Conservation (phyloP, 352 stramenopile species). For the Aphanomyces stellatus region DNA sequence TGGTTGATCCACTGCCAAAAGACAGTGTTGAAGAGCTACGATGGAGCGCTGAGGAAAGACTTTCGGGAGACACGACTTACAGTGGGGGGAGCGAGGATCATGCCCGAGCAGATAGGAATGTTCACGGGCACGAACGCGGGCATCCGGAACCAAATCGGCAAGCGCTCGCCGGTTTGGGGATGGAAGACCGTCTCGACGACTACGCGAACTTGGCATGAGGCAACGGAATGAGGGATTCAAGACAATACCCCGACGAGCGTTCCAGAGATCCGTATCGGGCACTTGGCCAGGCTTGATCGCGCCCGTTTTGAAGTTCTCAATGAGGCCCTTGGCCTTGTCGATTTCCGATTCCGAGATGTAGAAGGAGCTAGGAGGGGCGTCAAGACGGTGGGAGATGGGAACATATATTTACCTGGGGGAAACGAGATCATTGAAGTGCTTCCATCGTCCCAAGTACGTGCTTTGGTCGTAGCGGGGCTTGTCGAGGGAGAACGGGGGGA, state of each 20-base stretch:
- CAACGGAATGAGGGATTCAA: not conserved
- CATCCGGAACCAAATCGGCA: constrained; percentile 58
- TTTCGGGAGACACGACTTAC: constrained; percentile 25
- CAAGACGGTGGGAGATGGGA: not conserved
- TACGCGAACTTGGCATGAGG: constrained; percentile 20
- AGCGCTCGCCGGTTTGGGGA: constrained; percentile 69
- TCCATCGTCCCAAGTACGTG: constrained; percentile 77
- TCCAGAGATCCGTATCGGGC: constrained; percentile 67
- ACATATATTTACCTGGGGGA: constrained; percentile 42
- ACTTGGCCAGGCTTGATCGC: constrained; percentile 33
- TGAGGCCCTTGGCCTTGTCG: constrained; percentile 37
- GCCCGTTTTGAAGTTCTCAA: constrained; percentile 49
- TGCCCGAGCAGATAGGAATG: constrained; percentile 79
- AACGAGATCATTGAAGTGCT: constrained; percentile 78
- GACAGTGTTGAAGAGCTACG: constrained; percentile 61
- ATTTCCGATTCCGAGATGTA: constrained; percentile 61
- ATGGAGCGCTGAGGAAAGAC: not conserved
- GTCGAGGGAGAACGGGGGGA: constrained; percentile 20
- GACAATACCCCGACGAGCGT: constrained; percentile 44
- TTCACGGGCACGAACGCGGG: constrained; percentile 82
- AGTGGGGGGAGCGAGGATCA: constrained; percentile 70
- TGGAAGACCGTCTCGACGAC: constrained; percentile 73
- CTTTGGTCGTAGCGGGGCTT: constrained; percentile 71
- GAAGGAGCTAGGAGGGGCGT: constrained; percentile 37
- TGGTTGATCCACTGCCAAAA: constrained; percentile 88